These are phyloP conservation scores for Trametes punicea DNA, from an alignment of 768 basidiomycete species.

Conservation along the genomic window DNA sequence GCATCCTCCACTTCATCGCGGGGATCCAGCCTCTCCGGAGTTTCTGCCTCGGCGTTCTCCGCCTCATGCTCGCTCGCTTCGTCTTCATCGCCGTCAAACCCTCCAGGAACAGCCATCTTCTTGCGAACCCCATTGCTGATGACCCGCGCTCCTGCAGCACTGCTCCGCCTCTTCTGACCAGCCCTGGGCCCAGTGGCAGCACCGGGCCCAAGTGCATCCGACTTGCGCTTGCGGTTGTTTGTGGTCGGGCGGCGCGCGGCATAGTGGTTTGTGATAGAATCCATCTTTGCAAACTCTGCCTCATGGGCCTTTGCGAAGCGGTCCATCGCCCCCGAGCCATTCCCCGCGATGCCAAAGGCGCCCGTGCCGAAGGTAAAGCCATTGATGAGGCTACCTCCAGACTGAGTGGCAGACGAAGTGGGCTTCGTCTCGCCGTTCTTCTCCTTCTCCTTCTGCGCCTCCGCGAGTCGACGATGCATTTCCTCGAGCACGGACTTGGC, in stretches of 20 bases:
- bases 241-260: conserved; percentile 38
- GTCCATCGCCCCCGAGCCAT: conserved; percentile 16
- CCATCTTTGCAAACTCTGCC: conserved; percentile 71
- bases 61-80: conserved; percentile 37
- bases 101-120: conserved; percentile 48
- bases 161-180: conserved; percentile 28
- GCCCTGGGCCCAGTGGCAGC: neutral
- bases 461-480: conserved; percentile 71
- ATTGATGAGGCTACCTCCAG: neutral
- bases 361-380: neutral
- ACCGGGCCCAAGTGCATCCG: conserved; percentile 47
- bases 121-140: conserved; percentile 46
- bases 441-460: conserved; percentile 42
- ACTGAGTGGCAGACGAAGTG: neutral
- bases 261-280: conserved; percentile 60
- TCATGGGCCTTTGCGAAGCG: conserved; percentile 61
- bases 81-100: conserved; percentile 53
- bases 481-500: conserved; percentile 75
- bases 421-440: conserved; percentile 37
- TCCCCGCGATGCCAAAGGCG: neutral
- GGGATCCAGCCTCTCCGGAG: conserved; percentile 38
- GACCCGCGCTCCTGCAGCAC: conserved; percentile 39
- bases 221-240: conserved; percentile 40
- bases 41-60: conserved; percentile 41
- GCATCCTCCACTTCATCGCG: conserved; percentile 30